phyloP scores from a whole-genome alignment of 345 rosid genomes.

The Euphorbia lathyris region DNA sequence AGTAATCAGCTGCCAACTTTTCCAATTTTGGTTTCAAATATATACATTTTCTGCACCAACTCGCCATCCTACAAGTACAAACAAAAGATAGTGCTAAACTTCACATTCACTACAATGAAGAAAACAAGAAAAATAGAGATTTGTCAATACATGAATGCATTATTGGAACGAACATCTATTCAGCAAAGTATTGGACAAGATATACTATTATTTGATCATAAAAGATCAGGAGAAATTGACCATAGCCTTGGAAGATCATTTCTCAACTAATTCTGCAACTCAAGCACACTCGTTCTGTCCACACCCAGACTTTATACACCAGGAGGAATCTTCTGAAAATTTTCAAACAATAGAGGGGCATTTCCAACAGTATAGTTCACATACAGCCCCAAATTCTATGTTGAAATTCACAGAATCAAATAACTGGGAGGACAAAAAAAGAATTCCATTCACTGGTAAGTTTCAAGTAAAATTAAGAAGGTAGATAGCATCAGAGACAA shows the following conservation, averaged over 20 bases:
- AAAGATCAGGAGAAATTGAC: not conserved
- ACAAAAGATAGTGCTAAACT: slow-evolving; percentile 23
- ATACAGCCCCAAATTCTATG: no score
- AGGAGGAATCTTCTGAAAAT: not conserved
- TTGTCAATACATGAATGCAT: not conserved
- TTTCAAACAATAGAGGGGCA: no score
- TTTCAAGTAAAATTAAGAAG: not conserved
- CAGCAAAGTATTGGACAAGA: not conserved
- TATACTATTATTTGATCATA: not conserved
- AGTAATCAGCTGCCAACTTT: slow-evolving; percentile 84
- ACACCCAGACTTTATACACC: no score
- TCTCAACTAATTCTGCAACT: not conserved
- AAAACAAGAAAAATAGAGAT: not conserved
- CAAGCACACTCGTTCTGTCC: not conserved
- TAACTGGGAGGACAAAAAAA: not conserved
- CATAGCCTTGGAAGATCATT: not conserved
- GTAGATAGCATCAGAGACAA: not conserved
- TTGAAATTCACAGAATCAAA: no score
- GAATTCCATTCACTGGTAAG: no score
- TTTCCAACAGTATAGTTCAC: no score
- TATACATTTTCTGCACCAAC: slow-evolving; percentile 94
- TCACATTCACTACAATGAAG: not conserved
- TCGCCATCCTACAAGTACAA: slow-evolving; percentile 80
- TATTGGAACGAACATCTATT: no score
- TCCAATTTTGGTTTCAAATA: slow-evolving; percentile 83